Base-by-base conservation (phyloP, 345 rosid genomes). In the Bruguiera parviflora region DNA sequence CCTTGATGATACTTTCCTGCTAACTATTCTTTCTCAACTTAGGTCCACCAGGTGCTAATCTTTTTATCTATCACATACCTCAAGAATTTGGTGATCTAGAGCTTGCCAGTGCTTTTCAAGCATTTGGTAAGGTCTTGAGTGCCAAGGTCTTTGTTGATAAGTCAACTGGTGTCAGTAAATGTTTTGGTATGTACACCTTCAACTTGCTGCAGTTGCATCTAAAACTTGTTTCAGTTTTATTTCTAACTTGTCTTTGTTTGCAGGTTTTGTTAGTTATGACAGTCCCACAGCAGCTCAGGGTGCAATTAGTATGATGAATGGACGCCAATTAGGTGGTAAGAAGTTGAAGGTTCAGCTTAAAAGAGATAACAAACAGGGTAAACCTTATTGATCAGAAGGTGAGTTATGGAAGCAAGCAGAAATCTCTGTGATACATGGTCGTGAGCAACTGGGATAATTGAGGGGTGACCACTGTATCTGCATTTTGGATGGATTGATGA, bases 41-140 rank as follows among this genome's bases (percentile, higher is more conserved):
- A 96, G 99, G 99, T 78, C 99, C 99, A 0, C 92, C 91, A 51
- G 99, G 99, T 66, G 92, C 99, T n/a, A 96, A 96, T 81, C 78
- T 96, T 47, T 96, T 96, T 69, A 89, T 96, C 67, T 96, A 96
- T 80, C 96, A 96, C 87, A 92, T 96, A 82, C 99, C 99, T 65
- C 97, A 90, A 82, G 98, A 92, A 66, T 92, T 73, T 46, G 93
- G 96, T 55, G 99, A 96, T 82, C 97, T 84, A 75, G 98, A 92
- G 68, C 96, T 96, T 63, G 90, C 95, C 51, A 77, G 63, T 72
- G 95, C 98, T 46, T 96, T 96, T 80, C 89, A 86, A 78, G 68
- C 82, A 74, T 96, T 78, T 67, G 99, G 99, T 65, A 82, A 83
- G 67, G 98, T 96, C 78, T 72, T 96, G 76, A 96, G 99, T 58